These are phyloP conservation scores for Phylloporus sp. DNA, from an alignment of 768 basidiomycete genomes.

Conservation along the genomic window DNA sequence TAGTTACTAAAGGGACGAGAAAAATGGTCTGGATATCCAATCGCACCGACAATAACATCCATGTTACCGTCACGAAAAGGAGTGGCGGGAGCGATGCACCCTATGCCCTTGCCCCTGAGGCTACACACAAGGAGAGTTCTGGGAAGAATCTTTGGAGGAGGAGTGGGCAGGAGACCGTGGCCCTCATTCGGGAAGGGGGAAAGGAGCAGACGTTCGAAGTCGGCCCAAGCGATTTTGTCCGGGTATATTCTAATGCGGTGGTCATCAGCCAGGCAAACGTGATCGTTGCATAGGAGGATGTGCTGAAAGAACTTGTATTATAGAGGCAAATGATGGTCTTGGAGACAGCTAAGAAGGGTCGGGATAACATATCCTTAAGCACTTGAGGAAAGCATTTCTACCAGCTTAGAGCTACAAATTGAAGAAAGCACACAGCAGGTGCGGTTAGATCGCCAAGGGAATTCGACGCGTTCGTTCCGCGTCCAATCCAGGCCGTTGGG, in stretches of 20 bases:
- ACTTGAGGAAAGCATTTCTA: too few species aligned
- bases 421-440: too few species aligned
- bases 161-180: slow-evolving; percentile 8
- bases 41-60: background rate
- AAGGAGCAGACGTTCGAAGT: slow-evolving; percentile 11
- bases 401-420: too few species aligned
- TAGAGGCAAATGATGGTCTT: background rate
- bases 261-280: slow-evolving; percentile 10
- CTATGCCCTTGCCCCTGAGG: slow-evolving; percentile 1
- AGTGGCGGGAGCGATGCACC: background rate
- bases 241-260: slow-evolving; percentile 10
- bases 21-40: slow-evolving; percentile 4
- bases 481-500: too few species aligned
- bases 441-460: too few species aligned
- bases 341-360: too few species aligned
- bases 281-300: background rate
- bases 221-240: slow-evolving; percentile 13
- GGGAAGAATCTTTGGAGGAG: slow-evolving; percentile 9
- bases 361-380: too few species aligned
- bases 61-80: slow-evolving; percentile 7
- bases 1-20: background rate
- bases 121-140: background rate
- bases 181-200: slow-evolving; percentile 2
- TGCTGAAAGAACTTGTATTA: background rate
- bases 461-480: too few species aligned